Percentiles rank a stretch among this genome's conserved stretches.
phyloP scores from a whole-genome alignment of 208 protist genomes.

The Angomonas deanei region DNA sequence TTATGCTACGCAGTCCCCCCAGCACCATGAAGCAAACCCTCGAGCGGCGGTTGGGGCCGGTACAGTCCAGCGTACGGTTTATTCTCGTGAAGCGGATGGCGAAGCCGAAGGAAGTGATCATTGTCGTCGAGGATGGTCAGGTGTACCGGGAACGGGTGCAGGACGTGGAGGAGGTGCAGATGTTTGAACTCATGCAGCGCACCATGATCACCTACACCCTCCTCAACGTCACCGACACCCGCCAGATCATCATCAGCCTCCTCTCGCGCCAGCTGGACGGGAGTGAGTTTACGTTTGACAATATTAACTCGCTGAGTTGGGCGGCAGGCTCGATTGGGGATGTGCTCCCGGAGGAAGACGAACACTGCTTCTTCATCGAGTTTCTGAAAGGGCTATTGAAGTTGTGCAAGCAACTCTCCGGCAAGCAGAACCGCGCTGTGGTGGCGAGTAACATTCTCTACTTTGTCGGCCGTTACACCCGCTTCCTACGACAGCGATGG shows the following conservation, averaged over 20 bases:
- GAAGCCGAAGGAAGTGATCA: conserved; percentile 98
- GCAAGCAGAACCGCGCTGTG: conserved; percentile 98
- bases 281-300: conserved; percentile 94
- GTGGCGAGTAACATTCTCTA: conserved; percentile 99
- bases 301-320: conserved; percentile 99
- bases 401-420: conserved; percentile 93
- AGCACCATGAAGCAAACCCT: conserved; percentile 52
- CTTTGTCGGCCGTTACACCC: conserved; percentile 99
- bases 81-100: conserved; percentile 97
- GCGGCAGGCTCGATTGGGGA: conserved; percentile 98
- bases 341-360: conserved; percentile 93
- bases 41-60: conserved; percentile 41
- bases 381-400: conserved; percentile 98
- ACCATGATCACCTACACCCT: conserved; percentile 97
- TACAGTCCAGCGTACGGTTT: conserved; percentile 90
- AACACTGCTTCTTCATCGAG: conserved; percentile 96
- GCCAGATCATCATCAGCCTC: conserved; percentile 93
- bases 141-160: conserved; percentile 94
- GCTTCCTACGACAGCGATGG: conserved; percentile 96
- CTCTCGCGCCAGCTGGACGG: conserved; percentile 79
- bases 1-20: conserved; percentile 32
- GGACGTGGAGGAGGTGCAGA: conserved; percentile 95
- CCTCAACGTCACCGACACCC: conserved; percentile 93
- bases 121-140: conserved; percentile 98
- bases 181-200: conserved; percentile 98